Evolutionary conservation across 2,329 filamentous ascomycete species (phyloP).

Genomic region (Byssoonygena ceratinophila): DNA sequence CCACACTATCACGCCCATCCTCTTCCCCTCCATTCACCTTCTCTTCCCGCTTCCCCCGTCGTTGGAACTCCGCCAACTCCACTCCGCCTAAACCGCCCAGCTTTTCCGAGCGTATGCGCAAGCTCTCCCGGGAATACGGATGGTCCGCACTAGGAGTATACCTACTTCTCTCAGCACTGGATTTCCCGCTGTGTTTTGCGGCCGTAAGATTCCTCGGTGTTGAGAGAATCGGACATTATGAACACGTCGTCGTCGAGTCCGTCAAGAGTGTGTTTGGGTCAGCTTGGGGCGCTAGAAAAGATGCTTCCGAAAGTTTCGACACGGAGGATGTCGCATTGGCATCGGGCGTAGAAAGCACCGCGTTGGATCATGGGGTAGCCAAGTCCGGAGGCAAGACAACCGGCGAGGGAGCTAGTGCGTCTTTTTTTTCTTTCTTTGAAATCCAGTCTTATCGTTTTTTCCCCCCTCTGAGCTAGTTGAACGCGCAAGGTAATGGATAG

Average conservation of each 20-base stretch:
- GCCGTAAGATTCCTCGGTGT: constrained; percentile 73
- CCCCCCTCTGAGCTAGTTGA: too few species aligned
- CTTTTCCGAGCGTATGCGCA: constrained; percentile 63
- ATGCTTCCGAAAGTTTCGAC: constrained; percentile 2
- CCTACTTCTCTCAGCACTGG: constrained; percentile 65
- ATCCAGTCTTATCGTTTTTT: not conserved
- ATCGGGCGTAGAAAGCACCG: not conserved
- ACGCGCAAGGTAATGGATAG: too few species aligned
- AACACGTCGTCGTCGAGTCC: constrained; percentile 35
- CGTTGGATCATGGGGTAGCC: constrained; percentile 8
- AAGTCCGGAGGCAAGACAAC: not conserved
- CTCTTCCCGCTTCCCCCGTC: constrained; percentile 16
- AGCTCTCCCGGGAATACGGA: constrained; percentile 82
- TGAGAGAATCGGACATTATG: constrained; percentile 62
- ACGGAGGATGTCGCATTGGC: not conserved
- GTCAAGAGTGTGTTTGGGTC: constrained; percentile 25
- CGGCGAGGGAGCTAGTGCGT: constrained; percentile 16
- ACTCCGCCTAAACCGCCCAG: constrained; percentile 29
- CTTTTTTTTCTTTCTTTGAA: not conserved
- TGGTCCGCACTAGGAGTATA: constrained; percentile 93
- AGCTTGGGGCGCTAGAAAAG: constrained; percentile 22
- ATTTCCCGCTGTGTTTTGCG: constrained; percentile 92
- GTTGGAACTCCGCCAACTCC: constrained; percentile 23
- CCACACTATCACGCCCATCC: not conserved
- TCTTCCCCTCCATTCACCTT: constrained; percentile 4